Base-by-base conservation (phyloP, 768 basidiomycete genomes). In the Trametes cubensis region DNA sequence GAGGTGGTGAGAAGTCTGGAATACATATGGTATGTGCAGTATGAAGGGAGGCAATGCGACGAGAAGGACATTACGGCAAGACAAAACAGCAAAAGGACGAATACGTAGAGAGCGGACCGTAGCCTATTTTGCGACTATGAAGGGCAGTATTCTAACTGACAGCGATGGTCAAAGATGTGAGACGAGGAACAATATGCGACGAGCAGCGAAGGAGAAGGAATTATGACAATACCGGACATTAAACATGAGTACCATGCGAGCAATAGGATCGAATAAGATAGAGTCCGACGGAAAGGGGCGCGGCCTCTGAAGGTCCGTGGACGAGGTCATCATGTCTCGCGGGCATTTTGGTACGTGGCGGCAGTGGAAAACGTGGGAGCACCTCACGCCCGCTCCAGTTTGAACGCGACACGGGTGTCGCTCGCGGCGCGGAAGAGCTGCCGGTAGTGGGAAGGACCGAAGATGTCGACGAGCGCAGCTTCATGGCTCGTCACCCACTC, bases 401-500 rank as follows among this genome's bases (percentile, higher is more conserved):
- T 90, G 81, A 84, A 92, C 23, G 90, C 83, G 15, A 84, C 82
- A 66, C 83, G 80, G 47, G 83, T 85, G 74, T 91, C 89, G 65
- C 79, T 84, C 69, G 87, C 89, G 26, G 91, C 90, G 69, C 82
- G 83, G 70, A 86, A 85, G 50, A 93, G 77, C 60, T 88, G 84
- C 69, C 81, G 85, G 77, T 83, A 92, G 71, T 90, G 90, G 45
- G 85, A 66, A 47, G 76, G 75, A n/a, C 89, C 90, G 69, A 94
- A 90, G 61, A 93, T 82, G 54, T 90, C 87, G 57, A 83, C 77
- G 44, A 94, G 83, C 49, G 82, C 78, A 5, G 78, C 73, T 72
- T 92, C 85, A 71, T 94, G 85, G 40, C 82, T 81, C 63, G 81
- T 83, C 59, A 94, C 80, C 91, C 91, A 94, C 41, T 88, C 81